phyloP scores from a whole-genome alignment of 2,329 filamentous ascomycete species.

The Aureobasidium uvarum region DNA sequence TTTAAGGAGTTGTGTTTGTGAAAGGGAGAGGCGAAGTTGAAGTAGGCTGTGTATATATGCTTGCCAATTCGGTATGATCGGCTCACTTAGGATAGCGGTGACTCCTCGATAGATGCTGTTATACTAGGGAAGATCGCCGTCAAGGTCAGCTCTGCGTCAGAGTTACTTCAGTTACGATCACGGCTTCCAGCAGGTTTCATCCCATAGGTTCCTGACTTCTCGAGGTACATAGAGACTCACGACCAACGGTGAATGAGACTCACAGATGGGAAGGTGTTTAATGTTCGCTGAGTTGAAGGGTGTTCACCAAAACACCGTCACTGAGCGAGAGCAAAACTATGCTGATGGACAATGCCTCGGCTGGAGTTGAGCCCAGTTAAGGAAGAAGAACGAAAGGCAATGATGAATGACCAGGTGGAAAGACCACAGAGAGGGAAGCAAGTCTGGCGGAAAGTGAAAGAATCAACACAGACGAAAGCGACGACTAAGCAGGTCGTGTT shows the following conservation, averaged over 20 bases:
- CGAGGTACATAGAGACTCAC: background rate
- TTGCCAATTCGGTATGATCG: background rate
- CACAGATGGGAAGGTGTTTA: background rate
- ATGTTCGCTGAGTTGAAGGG: background rate
- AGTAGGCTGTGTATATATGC: background rate
- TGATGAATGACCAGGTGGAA: background rate
- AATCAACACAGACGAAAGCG: background rate
- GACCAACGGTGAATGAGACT: background rate
- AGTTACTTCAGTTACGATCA: background rate
- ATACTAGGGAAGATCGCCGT: background rate
- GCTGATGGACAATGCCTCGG: background rate
- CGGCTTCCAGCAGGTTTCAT: background rate
- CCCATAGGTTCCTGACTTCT: background rate
- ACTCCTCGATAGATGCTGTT: background rate
- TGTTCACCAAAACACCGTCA: background rate
- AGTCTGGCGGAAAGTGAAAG: background rate
- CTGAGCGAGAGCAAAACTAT: background rate
- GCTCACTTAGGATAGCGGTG: background rate
- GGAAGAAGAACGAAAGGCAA: background rate
- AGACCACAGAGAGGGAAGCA: background rate
- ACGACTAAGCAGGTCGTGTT: background rate
- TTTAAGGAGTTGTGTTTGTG: background rate
- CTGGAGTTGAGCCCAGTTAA: too few species aligned
- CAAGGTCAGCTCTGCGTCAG: background rate
- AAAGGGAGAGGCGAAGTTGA: background rate